Base-by-base conservation (phyloP, 805 yeast species). In the Scheffersomyces lignosus region DNA sequence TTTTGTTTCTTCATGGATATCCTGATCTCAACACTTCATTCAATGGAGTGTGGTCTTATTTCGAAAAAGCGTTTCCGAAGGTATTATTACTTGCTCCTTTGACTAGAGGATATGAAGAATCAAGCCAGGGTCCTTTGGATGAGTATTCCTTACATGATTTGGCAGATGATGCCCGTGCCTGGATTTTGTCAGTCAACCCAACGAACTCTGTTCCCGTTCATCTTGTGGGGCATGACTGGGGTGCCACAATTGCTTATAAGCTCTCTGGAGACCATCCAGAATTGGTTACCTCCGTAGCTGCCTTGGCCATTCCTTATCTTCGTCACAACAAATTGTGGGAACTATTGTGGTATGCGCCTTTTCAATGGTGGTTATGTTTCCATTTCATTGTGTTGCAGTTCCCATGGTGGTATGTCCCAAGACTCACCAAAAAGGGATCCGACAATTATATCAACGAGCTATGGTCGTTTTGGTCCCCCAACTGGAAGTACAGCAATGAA, bases 141-240 rank as follows among this genome's bases (percentile, higher is more conserved):
- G 57, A 57, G 26, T 63, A 66, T 42, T 46, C 49, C 15, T 42
- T 63, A 24, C 30, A 41, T 14, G 59, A 64, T 38, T 37, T 65
- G 9, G 71, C 72, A 4, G 42, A 42, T 4, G 73, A 68, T 40
- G 55, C 66, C 18, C 34, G 40, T 31, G 52, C 56, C 26, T 68
- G 70, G 64, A 62, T 65, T 26, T 33, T 32, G 16, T 34, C 41
- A 31, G 36, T 62, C 56, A 18, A 38, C 31, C 34, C 36, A 14
- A 31, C 32, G 10, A 29, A 36, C n/a, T 7, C 7, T 7, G 41
- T 50, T 13, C 64, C 67, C 3, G 62, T 66, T 8, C 70, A 66
- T 43, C 38, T 68, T 25, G 56, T 68, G n/a, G 72, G 72, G 16
- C 73, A 68, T 44, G 73, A 68, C 45, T 68, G 73, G 73, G 73